Conservation (phyloP, 2,329 filamentous ascomycete species). For the Cladosporium colombiae region DNA sequence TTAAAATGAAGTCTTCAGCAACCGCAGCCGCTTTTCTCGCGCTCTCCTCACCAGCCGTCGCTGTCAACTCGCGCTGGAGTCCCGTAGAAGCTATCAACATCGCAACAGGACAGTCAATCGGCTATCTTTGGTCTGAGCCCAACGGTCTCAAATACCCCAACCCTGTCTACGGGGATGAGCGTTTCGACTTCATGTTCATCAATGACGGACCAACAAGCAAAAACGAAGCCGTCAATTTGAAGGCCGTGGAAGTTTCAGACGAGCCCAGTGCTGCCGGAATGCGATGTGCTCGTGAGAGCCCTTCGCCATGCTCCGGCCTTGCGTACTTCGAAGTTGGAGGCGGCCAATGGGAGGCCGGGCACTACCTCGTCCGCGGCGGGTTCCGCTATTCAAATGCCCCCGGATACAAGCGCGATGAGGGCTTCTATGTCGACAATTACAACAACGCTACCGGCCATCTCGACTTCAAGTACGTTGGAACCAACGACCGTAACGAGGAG, state of each 20-base stretch:
- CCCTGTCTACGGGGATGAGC: not conserved
- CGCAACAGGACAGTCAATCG: not conserved
- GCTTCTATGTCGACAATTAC: not conserved
- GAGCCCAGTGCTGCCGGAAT: not conserved
- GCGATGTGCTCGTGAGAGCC: not conserved
- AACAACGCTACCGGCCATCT: slow-evolving; percentile 1
- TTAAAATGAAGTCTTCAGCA: not conserved
- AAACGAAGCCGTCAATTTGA: not conserved
- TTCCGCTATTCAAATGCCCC: not conserved
- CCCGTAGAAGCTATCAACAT: not conserved
- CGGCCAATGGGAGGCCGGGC: not conserved
- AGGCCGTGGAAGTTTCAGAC: not conserved
- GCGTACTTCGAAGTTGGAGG: not conserved
- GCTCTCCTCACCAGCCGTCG: not conserved
- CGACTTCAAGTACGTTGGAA: not conserved
- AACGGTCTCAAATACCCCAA: not conserved
- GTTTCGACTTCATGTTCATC: not conserved
- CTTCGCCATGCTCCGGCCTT: not conserved
- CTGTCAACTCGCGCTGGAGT: not conserved
- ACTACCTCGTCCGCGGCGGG: not conserved
- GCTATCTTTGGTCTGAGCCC: not conserved
- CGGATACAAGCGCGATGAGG: not conserved
- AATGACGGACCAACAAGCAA: not conserved
- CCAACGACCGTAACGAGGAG: not conserved
- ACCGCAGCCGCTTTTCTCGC: not conserved